Evolutionary conservation across 257 asterid genomes (phyloP).

Genomic region (Penstemon davidsonii): DNA sequence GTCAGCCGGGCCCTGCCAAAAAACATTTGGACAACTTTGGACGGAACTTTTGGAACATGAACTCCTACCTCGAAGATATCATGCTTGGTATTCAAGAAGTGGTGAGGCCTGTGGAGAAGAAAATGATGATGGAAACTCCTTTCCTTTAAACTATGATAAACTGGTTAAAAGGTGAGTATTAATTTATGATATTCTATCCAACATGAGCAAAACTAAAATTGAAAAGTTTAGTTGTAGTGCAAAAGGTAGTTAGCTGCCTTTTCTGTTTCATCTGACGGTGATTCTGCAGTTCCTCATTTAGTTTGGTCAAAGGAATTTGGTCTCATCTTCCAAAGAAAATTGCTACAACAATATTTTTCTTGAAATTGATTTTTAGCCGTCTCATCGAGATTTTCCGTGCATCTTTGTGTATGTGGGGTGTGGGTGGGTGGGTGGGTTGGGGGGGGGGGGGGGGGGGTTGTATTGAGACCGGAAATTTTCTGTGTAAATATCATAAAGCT

Average conservation of each 20-base stretch:
- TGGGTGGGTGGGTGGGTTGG: no score
- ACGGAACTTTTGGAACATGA: conserved; percentile 79
- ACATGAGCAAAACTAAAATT: background rate
- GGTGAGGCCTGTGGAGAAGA: conserved; percentile 40
- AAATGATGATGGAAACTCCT: conserved; percentile 59
- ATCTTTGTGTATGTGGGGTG: background rate
- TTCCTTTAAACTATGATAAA: conserved; percentile 62
- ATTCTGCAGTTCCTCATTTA: conserved; percentile 12
- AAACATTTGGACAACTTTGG: conserved; percentile 56
- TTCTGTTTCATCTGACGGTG: conserved; percentile 24
- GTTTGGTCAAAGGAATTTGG: conserved; percentile 20
- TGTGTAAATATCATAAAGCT: background rate
- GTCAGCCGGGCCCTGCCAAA: conserved; percentile 88
- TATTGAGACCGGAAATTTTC: background rate
- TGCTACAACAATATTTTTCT: background rate
- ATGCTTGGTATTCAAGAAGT: conserved; percentile 80
- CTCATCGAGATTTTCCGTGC: background rate
- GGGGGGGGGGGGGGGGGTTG: background rate
- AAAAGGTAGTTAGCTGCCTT: background rate
- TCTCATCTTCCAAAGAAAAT: conserved; percentile 15
- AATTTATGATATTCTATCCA: background rate
- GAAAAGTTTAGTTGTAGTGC: background rate
- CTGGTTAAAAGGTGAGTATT: conserved; percentile 57
- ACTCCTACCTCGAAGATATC: conserved; percentile 95
- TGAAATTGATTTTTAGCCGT: background rate